phyloP scores from a whole-genome alignment of 1,139 yeast genomes.

The Tardiomyces digboiensis region DNA sequence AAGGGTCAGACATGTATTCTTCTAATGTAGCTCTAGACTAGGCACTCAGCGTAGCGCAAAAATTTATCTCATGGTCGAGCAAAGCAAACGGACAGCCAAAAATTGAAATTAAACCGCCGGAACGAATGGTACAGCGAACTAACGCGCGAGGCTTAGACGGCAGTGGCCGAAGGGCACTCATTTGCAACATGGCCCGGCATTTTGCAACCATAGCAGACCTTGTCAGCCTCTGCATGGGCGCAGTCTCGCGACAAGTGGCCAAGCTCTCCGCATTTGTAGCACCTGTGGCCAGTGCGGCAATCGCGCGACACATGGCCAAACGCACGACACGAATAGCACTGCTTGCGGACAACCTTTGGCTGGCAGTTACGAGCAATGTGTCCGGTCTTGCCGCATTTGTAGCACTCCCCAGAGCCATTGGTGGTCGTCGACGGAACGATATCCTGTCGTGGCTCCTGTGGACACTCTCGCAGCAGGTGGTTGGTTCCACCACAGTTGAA shows the following conservation, averaged over 20 bases:
- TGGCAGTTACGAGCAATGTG: slow-evolving; percentile 28
- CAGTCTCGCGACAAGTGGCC: slow-evolving; percentile 73
- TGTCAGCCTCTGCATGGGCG: slow-evolving; percentile 50
- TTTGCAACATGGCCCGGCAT: slow-evolving; percentile 85
- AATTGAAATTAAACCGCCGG: too few species aligned
- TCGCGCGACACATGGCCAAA: slow-evolving; percentile 74
- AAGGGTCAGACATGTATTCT: too few species aligned
- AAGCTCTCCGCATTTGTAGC: slow-evolving; percentile 80
- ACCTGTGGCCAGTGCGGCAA: slow-evolving; percentile 51
- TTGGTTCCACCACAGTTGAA: slow-evolving; percentile 85
- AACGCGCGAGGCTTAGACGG: not conserved
- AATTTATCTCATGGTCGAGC: too few species aligned
- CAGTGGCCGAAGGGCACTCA: slow-evolving; percentile 51
- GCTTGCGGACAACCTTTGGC: slow-evolving; percentile 27
- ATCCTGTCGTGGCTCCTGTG: not conserved
- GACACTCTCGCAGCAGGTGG: slow-evolving; percentile 60
- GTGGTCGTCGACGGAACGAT: slow-evolving; percentile 2
- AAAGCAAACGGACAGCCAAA: too few species aligned
- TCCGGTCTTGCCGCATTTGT: slow-evolving; percentile 24
- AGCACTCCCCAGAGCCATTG: slow-evolving; percentile 16
- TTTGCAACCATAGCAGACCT: slow-evolving; percentile 89
- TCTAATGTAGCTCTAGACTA: too few species aligned
- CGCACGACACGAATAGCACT: slow-evolving; percentile 26
- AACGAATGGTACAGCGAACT: too few species aligned
- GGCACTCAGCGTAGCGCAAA: too few species aligned